Percentiles rank a stretch among this genome's conserved stretches.
These are phyloP conservation scores for Penicillium desertorum DNA, from an alignment of 495 filamentous ascomycete species.

Conservation along the genomic window DNA sequence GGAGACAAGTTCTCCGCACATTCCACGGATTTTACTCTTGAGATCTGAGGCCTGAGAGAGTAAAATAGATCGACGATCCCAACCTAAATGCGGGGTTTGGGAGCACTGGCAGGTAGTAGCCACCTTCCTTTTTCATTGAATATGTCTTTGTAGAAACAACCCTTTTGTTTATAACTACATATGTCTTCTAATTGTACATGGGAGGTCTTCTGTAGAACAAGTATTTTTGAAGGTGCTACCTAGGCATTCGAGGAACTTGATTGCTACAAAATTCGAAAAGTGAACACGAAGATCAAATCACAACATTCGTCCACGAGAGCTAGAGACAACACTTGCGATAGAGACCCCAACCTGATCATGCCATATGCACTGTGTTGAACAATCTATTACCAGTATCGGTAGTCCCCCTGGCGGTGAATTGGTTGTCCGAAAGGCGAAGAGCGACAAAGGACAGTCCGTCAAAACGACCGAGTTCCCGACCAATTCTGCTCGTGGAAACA, in stretches of 20 bases:
- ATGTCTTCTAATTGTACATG: no score
- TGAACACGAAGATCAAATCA: no score
- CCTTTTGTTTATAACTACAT: not conserved
- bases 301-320: no score
- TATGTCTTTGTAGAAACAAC: not conserved
- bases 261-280: no score
- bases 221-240: no score
- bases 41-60: not conserved
- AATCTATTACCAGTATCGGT: slow-evolving; percentile 61
- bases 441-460: slow-evolving; percentile 45
- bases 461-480: slow-evolving; percentile 26
- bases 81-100: not conserved
- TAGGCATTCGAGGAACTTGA: no score
- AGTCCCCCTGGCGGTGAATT: slow-evolving; percentile 50
- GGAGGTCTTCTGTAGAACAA: no score
- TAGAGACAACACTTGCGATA: not conserved
- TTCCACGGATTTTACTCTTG: not conserved
- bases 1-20: not conserved
- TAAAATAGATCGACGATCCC: not conserved
- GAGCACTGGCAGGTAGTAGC: not conserved
- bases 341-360: slow-evolving; percentile 6
- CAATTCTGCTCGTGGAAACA: slow-evolving; percentile 29
- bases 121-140: not conserved
- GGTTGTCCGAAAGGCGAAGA: slow-evolving; percentile 55
- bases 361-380: slow-evolving; percentile 51